These are phyloP conservation scores for Penicillium nordicum DNA, from an alignment of 2,329 filamentous ascomycete species.

Conservation along the genomic window DNA sequence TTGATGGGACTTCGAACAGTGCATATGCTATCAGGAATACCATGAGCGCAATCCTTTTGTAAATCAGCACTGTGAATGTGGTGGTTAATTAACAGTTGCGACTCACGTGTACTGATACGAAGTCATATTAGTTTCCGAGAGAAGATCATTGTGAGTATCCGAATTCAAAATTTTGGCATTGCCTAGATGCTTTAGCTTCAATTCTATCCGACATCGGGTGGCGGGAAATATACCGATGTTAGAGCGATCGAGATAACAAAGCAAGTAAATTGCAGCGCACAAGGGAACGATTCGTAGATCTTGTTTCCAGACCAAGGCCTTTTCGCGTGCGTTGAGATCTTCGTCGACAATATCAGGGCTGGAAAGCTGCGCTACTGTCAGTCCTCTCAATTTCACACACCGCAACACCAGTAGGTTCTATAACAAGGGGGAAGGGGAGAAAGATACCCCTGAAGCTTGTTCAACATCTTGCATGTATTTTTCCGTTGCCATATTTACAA, in stretches of 20 bases:
- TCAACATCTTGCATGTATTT: slow-evolving; percentile 16
- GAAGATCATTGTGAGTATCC: slow-evolving; percentile 58
- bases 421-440: background rate
- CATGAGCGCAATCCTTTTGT: slow-evolving; percentile 44
- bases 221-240: slow-evolving; percentile 55
- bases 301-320: slow-evolving; percentile 53
- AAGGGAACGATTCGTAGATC: slow-evolving; percentile 63
- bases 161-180: slow-evolving; percentile 66
- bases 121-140: slow-evolving; percentile 60
- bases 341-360: slow-evolving; percentile 5
- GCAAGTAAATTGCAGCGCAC: slow-evolving; percentile 61
- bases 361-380: slow-evolving; percentile 7
- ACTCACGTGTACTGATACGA: slow-evolving; percentile 57
- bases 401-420: background rate
- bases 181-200: slow-evolving; percentile 26
- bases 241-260: slow-evolving; percentile 65
- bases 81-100: background rate
- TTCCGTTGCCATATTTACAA: slow-evolving; percentile 20
- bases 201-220: background rate
- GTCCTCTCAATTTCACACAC: background rate
- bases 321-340: slow-evolving; percentile 23
- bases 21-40: slow-evolving; percentile 50
- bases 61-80: slow-evolving; percentile 5
- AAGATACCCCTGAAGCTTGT: slow-evolving; percentile 15
- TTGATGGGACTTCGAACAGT: slow-evolving; percentile 50